Base-by-base conservation (phyloP, 768 basidiomycete species). In the Cystobasidium ongulense region DNA sequence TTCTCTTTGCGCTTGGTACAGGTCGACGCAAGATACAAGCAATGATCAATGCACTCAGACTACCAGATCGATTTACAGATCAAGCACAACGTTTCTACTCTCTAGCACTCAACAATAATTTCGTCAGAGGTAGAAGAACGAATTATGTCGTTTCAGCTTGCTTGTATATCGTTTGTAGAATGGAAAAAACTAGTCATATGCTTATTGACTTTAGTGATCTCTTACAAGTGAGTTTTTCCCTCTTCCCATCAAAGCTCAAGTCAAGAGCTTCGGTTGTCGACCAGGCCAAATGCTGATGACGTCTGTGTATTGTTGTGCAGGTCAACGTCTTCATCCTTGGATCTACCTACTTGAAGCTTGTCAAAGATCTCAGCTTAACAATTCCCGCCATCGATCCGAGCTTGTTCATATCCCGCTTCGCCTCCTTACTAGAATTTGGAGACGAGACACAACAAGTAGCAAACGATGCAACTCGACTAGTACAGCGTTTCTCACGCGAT, bases 131-230 rank as follows among this genome's bases (percentile, higher is more conserved):
- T 10, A 86, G 96, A 31, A 88, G 89, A 78, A 91, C 91, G 77
- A 84, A 91, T 79, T 92, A 96, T 78, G 92, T 99, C 75, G 90
- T 95, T 39, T 96, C 94, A 1, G 90, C 94, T 50, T 99, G 96
- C 80, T 85, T 98, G 57, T 98, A 99, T 80, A 87, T 95, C 52
- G 91, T 93, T 1, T 95, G 93, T 80, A 82, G 95, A 74, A 88
- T 93, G 81, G 90, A 89, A 78, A 91, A 95, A 81, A 92, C 91
- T 65, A 91, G 89, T 72, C 91, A 94, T 81, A 98, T 98, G 96
- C 87, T 99, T 29, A 98, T 99, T 75, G 96, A 99, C 82, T 98
- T 99, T 78, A 92, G 92, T n/a, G 95, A 98, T 80, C 84, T 94
- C 46, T 86, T 99, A 1, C 90, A 92, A 84, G 94, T 90, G 76